Evolutionary conservation across 2,329 filamentous ascomycete genomes (phyloP), one percentile per base, ranked within the genome.

Genomic region (Fusarium chlamydosporum): DNA sequence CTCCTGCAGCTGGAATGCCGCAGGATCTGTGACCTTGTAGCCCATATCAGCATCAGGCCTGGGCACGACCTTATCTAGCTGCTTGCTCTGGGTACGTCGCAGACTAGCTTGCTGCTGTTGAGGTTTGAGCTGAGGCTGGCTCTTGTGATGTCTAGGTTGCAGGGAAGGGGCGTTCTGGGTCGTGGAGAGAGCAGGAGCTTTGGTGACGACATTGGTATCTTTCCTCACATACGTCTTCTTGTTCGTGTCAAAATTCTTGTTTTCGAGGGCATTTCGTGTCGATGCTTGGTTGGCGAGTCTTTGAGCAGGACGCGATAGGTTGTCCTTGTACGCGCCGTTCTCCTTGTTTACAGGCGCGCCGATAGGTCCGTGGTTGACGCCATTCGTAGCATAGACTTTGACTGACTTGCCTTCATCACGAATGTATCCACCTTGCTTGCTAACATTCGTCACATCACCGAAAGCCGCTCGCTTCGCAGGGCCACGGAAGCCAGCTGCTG

Each of bases 371-470:
- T 73, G 75, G 46, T 74, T 76, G 27, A 73, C 68, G 56, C 66
- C 65, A 50, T 70, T 68, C 26, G 61, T 62, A 18, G 71, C 50
- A 43, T 75, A 61, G 35, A 68, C 68, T 65, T 82, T 83, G 56
- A 70, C 59, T 15, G 67, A 71, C 74, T 84, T 84, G 56, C 66
- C 74, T 31, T 78, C 71, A 50, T 81, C 75, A 27, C 76, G 71
- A 42, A 61, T 71, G 29, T 74, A 63, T 34, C 73, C 74, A 35
- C 70, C 68, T 45, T 78, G 76, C 65, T 82, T 81, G 40, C 83
- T 76, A 45, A 85, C 89, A 75, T 94, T 95, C 83, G 92, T 96
- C 65, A 96, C 86, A 77, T 97, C 94, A 50, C 88, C 92, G 79
- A 96, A 94, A 13, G 89, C 92, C 66, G 90, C 89, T 71, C 94